Base-by-base conservation (phyloP, 2,329 filamentous ascomycete genomes). In the Scedosporium boydii region DNA sequence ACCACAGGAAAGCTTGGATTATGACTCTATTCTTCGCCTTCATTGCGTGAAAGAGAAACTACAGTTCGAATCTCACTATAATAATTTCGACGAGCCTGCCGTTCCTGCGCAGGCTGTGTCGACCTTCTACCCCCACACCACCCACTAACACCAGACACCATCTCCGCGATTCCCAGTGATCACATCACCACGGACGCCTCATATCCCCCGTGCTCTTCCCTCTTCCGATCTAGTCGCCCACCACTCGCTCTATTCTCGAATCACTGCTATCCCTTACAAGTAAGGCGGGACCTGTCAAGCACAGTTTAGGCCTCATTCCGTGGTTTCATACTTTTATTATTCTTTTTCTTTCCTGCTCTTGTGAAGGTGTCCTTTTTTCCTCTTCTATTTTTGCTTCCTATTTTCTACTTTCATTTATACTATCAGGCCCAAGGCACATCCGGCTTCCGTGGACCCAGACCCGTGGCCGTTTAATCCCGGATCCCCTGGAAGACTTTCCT, bases 141-240 rank as follows among this genome's bases (percentile, higher is more conserved):
- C n/a, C 51, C 51, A 55, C 51, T 55, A 55, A 58, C 56, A 56
- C n/a, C n/a, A n/a, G n/a, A n/a, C 53, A 58, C 56, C 56, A 58
- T 9, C 34, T 42, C 56, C 16, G 5, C 56, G 34, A 34, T 26
- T 44, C 21, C n/a, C 21, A 34, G 42, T 18, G n/a, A 41, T 21
- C 57, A 18, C 34, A 16, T 56, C 57, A 44, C 57, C 56, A 34
- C 21, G 16, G 21, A 29, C 23, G 51, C 51, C 51, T 27, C 51
- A 56, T 27, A 27, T 16, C 51, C 34, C 34, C 34, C 34, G 34
- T 23, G 23, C 27, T 27, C 23, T 27, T 26, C 14, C n/a, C 57
- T 26, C 18, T 59, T 58, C 38, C 16, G 29, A 46, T 46, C 57
- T 42, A 44, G 57, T 59, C 18, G 18, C 57, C 57, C 57, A 59